Evolutionary conservation across 148 eudicot species (phyloP).

Genomic region (Salicornia ramosissima): DNA sequence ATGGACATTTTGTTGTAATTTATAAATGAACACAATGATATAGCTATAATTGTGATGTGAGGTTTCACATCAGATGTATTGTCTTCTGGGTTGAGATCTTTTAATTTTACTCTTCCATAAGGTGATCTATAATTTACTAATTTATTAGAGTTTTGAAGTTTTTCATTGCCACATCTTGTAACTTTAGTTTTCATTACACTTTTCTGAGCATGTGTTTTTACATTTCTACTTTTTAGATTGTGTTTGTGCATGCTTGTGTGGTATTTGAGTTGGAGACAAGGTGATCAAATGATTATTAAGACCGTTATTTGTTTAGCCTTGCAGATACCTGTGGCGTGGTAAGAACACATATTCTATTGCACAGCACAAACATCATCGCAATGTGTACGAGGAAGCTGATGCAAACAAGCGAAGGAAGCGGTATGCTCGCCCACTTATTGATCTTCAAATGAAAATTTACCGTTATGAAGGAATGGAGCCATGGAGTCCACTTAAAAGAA

Average conservation of each 20-base stretch:
- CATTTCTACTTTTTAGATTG: not conserved
- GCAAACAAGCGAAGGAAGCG: constrained; percentile 94
- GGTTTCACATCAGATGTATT: not conserved
- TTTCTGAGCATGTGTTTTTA: not conserved
- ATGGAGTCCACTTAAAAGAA: constrained; percentile 68
- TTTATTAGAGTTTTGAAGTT: not conserved
- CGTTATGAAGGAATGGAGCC: constrained; percentile 85
- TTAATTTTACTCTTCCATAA: not conserved
- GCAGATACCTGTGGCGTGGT: constrained; percentile 94
- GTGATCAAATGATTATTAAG: not conserved
- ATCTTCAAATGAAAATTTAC: constrained; percentile 92
- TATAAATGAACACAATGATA: not conserved
- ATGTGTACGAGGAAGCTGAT: constrained; percentile 95
- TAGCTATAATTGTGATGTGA: not conserved
- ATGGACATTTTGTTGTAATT: not conserved
- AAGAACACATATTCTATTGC: constrained; percentile 93
- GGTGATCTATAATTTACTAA: not conserved
- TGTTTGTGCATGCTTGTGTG: not conserved
- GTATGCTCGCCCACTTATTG: constrained; percentile 93
- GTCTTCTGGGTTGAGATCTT: not conserved
- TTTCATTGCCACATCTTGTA: not conserved
- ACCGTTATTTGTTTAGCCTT: constrained; percentile 10
- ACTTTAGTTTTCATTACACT: not conserved
- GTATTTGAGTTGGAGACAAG: not conserved
- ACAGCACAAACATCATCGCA: constrained; percentile 90